Conservation (phyloP, 768 basidiomycete genomes). For the Pisolithus sp. region DNA sequence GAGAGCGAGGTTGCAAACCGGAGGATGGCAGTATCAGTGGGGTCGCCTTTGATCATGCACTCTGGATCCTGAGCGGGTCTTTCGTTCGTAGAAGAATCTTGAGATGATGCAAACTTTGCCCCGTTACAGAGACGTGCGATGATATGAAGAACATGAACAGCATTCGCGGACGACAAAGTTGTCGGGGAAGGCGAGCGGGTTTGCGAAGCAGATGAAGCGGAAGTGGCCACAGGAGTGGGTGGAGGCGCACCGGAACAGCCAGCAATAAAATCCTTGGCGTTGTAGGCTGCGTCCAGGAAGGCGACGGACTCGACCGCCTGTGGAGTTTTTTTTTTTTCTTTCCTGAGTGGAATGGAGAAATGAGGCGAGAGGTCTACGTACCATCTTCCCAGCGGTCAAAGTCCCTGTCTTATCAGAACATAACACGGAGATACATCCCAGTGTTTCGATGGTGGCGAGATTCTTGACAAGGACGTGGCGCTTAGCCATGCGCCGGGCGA, state of each 20-base stretch:
- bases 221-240: too few species aligned
- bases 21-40: slow-evolving; percentile 45
- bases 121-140: slow-evolving; percentile 54
- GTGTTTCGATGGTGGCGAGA: slow-evolving; percentile 47
- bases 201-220: slow-evolving; percentile 5
- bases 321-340: background rate
- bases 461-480: slow-evolving; percentile 45
- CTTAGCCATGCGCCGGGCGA: slow-evolving; percentile 42
- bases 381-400: slow-evolving; percentile 45
- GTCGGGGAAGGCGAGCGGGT: slow-evolving; percentile 2
- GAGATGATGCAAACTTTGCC: slow-evolving; percentile 35
- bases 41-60: slow-evolving; percentile 38
- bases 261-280: slow-evolving; percentile 8
- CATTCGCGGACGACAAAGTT: slow-evolving; percentile 8
- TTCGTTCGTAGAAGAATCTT: slow-evolving; percentile 19
- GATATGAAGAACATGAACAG: slow-evolving; percentile 27
- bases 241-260: too few species aligned
- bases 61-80: slow-evolving; percentile 21
- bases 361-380: slow-evolving; percentile 4
- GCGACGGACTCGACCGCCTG: slow-evolving; percentile 37
- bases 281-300: slow-evolving; percentile 26
- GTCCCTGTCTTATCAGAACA: slow-evolving; percentile 55
- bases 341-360: background rate
- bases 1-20: slow-evolving; percentile 33
- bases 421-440: slow-evolving; percentile 45